Evolutionary conservation across 2,329 filamentous ascomycete species (phyloP), one percentile per base, ranked within the genome.

Genomic region (Talaromyces sp.): DNA sequence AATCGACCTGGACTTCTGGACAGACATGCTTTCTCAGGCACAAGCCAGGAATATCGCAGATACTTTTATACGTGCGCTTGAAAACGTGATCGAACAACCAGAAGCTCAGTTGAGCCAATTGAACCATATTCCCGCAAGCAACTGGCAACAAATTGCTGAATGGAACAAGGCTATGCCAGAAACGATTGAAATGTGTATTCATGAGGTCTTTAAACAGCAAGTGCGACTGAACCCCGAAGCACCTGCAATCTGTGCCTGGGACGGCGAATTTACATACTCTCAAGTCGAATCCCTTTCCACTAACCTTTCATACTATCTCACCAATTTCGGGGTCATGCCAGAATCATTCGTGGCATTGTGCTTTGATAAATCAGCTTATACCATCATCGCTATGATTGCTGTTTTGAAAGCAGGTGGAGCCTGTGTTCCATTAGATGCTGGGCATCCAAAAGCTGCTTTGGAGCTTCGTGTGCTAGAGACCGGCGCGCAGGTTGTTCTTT

Each of bases 1-100:
- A 4, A 77, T 79, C 40, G 77, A 77, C 38, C 65, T 80, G 13
- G 79, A 77, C 67, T 81, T 81, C 64, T 80, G 78, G 79, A 79
- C 76, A 5, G 75, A 77, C 29, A 70, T 70, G 17, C 66, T 82
- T 15, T 81, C 78, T 0, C 74, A 77, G 61, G 69, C 69, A 3
- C 78, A 81, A 66, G 79, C 78, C 8, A 51, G 63, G 4, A 78
- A 77, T 64, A 75, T 81, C n/a, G 73, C 75, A 1, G 74, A 73
- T 22, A 76, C 74, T 0, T 80, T 81, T 49, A 67, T 76, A 5
- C 73, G 72, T 8, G 76, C 71, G 4, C 67, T 81, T 2, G 72
- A 78, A 27, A 76, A 73, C 31, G 77, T 83, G 27, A 70, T 79
- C 3, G 74, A 75, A 53, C 70, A 78, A 45, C 64, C 64, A 15